Base-by-base conservation (phyloP, 768 basidiomycete species). In the Infundibulicybe gibba region DNA sequence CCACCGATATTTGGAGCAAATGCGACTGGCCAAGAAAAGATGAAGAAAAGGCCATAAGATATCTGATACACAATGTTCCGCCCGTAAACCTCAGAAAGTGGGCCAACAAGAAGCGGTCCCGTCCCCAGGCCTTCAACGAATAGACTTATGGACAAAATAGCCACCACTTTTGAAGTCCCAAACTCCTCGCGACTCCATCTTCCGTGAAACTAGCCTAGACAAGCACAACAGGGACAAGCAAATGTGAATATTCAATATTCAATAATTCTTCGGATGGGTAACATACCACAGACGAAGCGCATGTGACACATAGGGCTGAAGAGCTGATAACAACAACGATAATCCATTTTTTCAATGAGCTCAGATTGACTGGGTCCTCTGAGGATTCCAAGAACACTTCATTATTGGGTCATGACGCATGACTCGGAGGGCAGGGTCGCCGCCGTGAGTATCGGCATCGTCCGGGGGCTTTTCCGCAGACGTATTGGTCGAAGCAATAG, bases 11-110 rank as follows among this genome's bases (percentile, higher is more conserved):
- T 71, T 3, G 80, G 81, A 1, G 86, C 76, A 50, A 92, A 90
- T 1, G 87, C 85, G 5, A 87, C 80, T 0, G 87, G 84, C 56
- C 83, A 85, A 15, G 81, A 79, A 46, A 85, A 74, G 1, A 77
- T 56, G 54, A 87, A 79, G 60, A 87, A 83, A 4, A 79, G 52
- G 1, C 66, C 51, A 51, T 84, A 90, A 0, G 85, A 83, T 3
- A 72, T 53, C 11, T 72, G 68, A 58, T 91, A 89, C 11, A 90
- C 75, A 35, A 72, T 59, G 46, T 79, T 81, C 40, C 83, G 70
- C 2, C 90, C 87, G 55, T 81, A 79, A 14, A 87, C 73, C 52
- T 85, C 79, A 15, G 68, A 59, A 12, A 77, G 63, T 0, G 77
- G 74, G 3, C 83, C 77, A 37, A 77, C 68, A 37, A 89, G 73